phyloP scores from a whole-genome alignment of 176 grass and related monocot genomes.

The Chloris gayana region DNA sequence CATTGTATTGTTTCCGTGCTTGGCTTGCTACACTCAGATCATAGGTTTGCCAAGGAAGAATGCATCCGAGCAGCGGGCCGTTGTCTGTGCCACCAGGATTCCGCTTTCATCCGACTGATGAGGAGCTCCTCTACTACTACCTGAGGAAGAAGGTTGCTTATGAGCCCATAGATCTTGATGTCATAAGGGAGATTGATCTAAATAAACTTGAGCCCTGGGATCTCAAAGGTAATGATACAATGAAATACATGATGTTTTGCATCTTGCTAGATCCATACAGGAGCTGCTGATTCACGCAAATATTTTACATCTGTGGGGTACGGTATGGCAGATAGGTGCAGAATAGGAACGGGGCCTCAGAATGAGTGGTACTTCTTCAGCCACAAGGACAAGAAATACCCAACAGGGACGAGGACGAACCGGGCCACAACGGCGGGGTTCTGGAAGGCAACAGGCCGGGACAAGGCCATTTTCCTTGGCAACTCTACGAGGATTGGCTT shows the following conservation, averaged over 20 bases:
- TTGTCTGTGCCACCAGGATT: slow-evolving; percentile 88
- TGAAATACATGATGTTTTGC: not conserved
- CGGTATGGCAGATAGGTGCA: slow-evolving; percentile 77
- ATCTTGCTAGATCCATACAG: not conserved
- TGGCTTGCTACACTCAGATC: slow-evolving; percentile 28
- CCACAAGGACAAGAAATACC: slow-evolving; percentile 98
- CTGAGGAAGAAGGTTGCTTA: slow-evolving; percentile 94
- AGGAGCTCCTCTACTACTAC: slow-evolving; percentile 99
- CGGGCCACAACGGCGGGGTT: slow-evolving; percentile 80
- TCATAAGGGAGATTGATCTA: slow-evolving; percentile 92
- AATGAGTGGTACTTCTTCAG: slow-evolving; percentile 99
- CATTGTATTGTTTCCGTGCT: slow-evolving; percentile 8
- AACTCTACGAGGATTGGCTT: slow-evolving; percentile 71
- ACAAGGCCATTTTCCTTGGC: slow-evolving; percentile 79
- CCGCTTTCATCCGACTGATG: slow-evolving; percentile 92
- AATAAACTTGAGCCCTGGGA: slow-evolving; percentile 99
- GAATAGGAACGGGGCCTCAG: slow-evolving; percentile 86
- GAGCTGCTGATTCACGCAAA: slow-evolving; percentile 25
- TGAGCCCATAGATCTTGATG: slow-evolving; percentile 98
- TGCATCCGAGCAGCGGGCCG: slow-evolving; percentile 61
- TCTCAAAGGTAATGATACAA: slow-evolving; percentile 69
- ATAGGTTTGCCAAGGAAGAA: slow-evolving; percentile 55
- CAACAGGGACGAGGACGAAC: slow-evolving; percentile 91
- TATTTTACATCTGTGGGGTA: not conserved
- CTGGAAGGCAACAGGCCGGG: slow-evolving; percentile 94